Evolutionary conservation across 73 alveolate genomes (phyloP), one percentile per base, ranked within the genome.

Genomic region (Urostyla sp.): DNA sequence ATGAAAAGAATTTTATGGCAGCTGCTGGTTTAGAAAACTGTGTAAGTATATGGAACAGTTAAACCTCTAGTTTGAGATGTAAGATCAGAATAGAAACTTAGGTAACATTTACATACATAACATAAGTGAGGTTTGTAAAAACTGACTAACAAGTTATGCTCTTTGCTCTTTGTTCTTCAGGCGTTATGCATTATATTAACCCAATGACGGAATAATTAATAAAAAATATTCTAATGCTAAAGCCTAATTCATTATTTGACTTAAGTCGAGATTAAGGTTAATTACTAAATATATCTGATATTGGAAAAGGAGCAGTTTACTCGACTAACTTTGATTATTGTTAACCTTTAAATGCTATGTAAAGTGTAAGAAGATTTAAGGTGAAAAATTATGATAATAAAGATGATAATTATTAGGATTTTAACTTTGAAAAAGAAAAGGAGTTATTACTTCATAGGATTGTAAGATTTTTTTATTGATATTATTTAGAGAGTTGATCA

Each of bases 1-100:
- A 60, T 2, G 35, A 54, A 49, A 84, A 80, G 11, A 18, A 58
- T 1, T 80, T 50, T 32, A 67, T 60, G 20, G 90, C 90, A 0
- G 67, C 90, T 30, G 66, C 76, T 18, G 90, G 90, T 2, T 82
- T 80, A 23, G 90, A 80, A 30, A 80, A 80, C 32, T 46, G 55
- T 18, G 57, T 80, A 3, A 20, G 69, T 30, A 30, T 80, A 26
- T 80, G 90, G 90, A 80, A 80, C 57, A 53, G 60, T 0, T 30
- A 58, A 31, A 45, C 90, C 8, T 82, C 84, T 16, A 43, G 57
- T 21, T 49, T 80, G 3, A 44, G 78, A 59, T 37, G 53, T n/a
- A 30, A 20, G 5, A 32, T 80, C 53, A 52, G 20, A 4, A 15
- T 80, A 13, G 84, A 82, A 10, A 63, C 44, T 38, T 51, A 56